Evolutionary conservation across 2,329 filamentous ascomycete species (phyloP).

Genomic region (Botrytis pseudocinerea): DNA sequence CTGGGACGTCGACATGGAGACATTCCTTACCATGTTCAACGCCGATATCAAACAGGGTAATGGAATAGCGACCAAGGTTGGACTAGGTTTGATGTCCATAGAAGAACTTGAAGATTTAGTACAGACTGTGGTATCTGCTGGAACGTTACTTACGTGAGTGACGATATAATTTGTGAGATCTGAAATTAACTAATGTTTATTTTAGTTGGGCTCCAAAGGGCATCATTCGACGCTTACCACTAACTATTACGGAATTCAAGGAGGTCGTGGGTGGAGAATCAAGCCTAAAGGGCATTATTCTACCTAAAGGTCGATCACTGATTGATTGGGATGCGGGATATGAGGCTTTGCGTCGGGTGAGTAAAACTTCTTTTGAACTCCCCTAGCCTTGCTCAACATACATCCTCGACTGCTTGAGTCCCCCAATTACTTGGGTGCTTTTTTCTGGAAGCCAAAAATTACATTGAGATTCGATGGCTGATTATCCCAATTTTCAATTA

Average conservation of each 20-base stretch:
- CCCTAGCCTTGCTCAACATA: not conserved
- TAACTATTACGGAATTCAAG: not conserved
- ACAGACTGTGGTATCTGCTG: not conserved
- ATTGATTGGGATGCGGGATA: not conserved
- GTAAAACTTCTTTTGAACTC: not conserved
- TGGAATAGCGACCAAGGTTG: not conserved
- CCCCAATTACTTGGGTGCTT: too few relatives aligned
- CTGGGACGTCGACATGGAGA: not conserved
- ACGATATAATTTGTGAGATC: not conserved
- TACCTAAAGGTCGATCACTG: not conserved
- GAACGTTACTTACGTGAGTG: not conserved
- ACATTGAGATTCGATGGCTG: not conserved
- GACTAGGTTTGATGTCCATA: not conserved
- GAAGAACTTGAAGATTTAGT: not conserved
- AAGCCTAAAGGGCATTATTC: not conserved
- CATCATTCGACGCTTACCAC: conserved; percentile 5
- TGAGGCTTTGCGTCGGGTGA: not conserved
- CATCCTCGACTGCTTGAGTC: too few relatives aligned
- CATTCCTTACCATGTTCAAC: not conserved
- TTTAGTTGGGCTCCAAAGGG: conserved; percentile 6
- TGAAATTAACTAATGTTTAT: not conserved
- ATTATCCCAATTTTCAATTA: not conserved
- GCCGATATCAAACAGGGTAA: not conserved
- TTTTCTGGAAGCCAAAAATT: not conserved
- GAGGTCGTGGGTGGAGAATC: not conserved